These are phyloP conservation scores for Leptographium wingfieldii DNA, from an alignment of 2,329 filamentous ascomycete genomes.

Conservation along the genomic window DNA sequence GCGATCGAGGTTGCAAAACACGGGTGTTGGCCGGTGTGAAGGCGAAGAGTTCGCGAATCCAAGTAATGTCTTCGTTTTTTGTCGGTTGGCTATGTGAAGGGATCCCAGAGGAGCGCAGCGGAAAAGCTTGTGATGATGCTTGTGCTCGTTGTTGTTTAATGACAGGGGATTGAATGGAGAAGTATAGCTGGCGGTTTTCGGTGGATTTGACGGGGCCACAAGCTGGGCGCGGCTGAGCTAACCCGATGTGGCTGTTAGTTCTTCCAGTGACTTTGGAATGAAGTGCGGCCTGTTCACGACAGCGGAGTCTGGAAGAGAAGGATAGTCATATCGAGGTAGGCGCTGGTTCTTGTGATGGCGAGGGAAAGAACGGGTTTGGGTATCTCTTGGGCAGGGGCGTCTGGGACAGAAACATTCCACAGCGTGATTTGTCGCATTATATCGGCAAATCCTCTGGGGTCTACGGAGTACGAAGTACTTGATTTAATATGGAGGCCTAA, in stretches of 20 bases:
- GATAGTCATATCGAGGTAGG: too few relatives aligned
- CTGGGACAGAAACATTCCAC: not conserved
- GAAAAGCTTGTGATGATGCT: not conserved
- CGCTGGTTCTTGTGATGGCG: too few relatives aligned
- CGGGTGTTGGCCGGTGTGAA: not conserved
- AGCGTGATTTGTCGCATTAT: not conserved
- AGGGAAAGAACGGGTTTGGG: not conserved
- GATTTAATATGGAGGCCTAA: not conserved
- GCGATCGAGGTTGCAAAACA: not conserved
- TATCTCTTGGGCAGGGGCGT: not conserved
- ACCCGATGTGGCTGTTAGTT: not conserved
- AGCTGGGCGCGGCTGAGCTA: conserved; percentile 1
- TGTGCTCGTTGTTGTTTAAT: not conserved
- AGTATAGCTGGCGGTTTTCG: not conserved
- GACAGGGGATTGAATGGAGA: not conserved
- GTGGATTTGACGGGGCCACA: conserved; percentile 1
- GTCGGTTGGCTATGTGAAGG: not conserved
- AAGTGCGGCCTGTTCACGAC: not conserved
- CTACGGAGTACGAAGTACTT: not conserved
- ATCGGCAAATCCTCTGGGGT: not conserved
- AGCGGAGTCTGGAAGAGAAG: too few relatives aligned
- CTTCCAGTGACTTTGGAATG: not conserved
- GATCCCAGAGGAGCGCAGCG: not conserved
- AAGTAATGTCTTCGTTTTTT: not conserved
- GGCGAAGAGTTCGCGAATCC: not conserved